Evolutionary conservation across 2,329 filamentous ascomycete species (phyloP).

Genomic region (Westerdykella ornata): DNA sequence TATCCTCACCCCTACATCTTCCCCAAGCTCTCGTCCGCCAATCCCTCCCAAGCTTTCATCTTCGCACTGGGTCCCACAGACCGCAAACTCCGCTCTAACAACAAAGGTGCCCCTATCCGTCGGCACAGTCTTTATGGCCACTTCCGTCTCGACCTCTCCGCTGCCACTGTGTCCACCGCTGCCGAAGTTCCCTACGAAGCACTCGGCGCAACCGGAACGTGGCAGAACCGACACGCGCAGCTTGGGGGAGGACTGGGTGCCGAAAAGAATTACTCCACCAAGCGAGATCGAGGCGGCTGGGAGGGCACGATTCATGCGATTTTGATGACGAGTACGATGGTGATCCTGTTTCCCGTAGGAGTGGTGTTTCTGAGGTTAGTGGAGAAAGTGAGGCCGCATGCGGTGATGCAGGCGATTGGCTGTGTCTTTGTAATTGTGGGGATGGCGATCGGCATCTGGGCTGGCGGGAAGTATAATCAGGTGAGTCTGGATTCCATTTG

Average conservation of each 20-base stretch:
- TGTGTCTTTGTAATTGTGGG: slow-evolving; percentile 47
- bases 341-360: slow-evolving; percentile 52
- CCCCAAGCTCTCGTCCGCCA: slow-evolving; percentile 44
- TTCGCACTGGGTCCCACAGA: slow-evolving; percentile 52
- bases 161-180: slow-evolving; percentile 36
- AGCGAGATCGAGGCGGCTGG: slow-evolving; percentile 20
- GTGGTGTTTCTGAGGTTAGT: slow-evolving; percentile 49
- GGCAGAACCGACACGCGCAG: slow-evolving; percentile 7
- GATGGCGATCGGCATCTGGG: slow-evolving; percentile 48
- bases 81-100: slow-evolving; percentile 40
- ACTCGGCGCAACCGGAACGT: slow-evolving; percentile 14
- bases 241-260: background rate
- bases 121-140: slow-evolving; percentile 50
- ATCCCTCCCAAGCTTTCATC: slow-evolving; percentile 46
- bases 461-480: slow-evolving; percentile 50
- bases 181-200: slow-evolving; percentile 5
- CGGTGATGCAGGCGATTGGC: slow-evolving; percentile 48
- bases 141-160: slow-evolving; percentile 52
- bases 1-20: background rate
- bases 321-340: slow-evolving; percentile 52
- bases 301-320: slow-evolving; percentile 29
- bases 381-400: slow-evolving; percentile 51
- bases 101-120: slow-evolving; percentile 42
- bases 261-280: background rate
- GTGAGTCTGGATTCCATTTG: slow-evolving; percentile 37